Evolutionary conservation across 768 basidiomycete genomes (phyloP), one percentile per base, ranked within the genome.

Genomic region (Mycena vulgaris): DNA sequence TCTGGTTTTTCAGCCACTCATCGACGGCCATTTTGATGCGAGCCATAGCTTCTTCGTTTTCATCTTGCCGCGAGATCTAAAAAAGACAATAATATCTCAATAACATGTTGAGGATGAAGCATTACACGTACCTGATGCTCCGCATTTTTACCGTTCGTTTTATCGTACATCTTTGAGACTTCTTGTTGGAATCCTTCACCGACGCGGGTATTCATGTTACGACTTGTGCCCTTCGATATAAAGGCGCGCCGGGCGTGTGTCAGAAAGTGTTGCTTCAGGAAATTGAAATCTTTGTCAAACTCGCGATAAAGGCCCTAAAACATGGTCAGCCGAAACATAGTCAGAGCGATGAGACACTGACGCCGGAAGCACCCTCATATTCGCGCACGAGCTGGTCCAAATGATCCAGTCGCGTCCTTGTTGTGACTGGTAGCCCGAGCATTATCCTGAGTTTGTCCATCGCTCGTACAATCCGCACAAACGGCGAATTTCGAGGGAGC

Each of bases 121-220:
- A 45, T 23, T 45, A 7, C 14, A 35, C 58, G 35, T 40, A 64
- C 68, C 68, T 69, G 61, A 30, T 56, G 62, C 62, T 63, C 68
- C 9, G 68, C 68, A 25, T 64, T n/a, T 39, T 64, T 63, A 6
- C 68, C 68, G 30, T 69, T 69, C 0, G 68, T 63, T 47, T 63
- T 69, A 2, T 23, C 2, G 37, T 63, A 69, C 62, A 31, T 28
- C 9, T 55, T 55, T 7, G 28, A 14, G 2, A 64, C n/a, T 17
- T 69, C 68, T 21, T 69, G 68, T 25, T 69, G 68, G 23, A 69
- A 69, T 2, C 68, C 68, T 64, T 69, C 68, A 9, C 68, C 68
- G n/a, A 69, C 56, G 48, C 68, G 68, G 4, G 68, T 69, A 39
- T 57, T 69, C 48, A 21, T n/a, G 17, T 69, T 69, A 3, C 68